Conservation (phyloP, 2,329 filamentous ascomycete species). For the Phialemoniopsis sp. region DNA sequence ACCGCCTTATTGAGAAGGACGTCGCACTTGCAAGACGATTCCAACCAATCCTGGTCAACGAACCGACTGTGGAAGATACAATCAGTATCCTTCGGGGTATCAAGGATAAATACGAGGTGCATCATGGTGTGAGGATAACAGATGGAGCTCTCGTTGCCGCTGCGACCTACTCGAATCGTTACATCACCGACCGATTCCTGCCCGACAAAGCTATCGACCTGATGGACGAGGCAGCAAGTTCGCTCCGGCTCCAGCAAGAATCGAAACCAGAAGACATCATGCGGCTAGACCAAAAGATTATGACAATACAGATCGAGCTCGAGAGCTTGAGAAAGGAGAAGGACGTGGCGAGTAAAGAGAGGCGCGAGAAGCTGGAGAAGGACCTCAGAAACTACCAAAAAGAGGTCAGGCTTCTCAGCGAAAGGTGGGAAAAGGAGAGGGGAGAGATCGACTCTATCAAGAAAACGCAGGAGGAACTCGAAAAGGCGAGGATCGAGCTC, state of each 20-base stretch:
- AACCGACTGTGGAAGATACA: constrained; percentile 86
- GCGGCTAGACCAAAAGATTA: constrained; percentile 87
- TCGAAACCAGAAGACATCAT: constrained; percentile 95
- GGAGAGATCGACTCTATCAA: constrained; percentile 84
- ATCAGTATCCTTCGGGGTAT: constrained; percentile 95
- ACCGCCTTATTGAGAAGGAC: constrained; percentile 92
- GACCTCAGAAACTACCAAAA: constrained; percentile 73
- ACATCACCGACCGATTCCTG: constrained; percentile 92
- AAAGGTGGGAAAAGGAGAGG: constrained; percentile 87
- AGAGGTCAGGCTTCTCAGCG: constrained; percentile 68
- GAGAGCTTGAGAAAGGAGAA: constrained; percentile 93
- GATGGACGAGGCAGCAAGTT: constrained; percentile 92
- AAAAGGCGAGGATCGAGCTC: constrained; percentile 78
- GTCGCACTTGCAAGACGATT: constrained; percentile 89
- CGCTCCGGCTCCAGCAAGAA: constrained; percentile 87
- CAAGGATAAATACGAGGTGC: constrained; percentile 96
- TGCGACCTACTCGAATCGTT: constrained; percentile 88
- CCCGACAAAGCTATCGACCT: constrained; percentile 97
- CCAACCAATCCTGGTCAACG: constrained; percentile 89
- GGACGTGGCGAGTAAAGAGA: constrained; percentile 82
- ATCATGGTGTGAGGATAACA: constrained; percentile 92
- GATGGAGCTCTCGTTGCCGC: constrained; percentile 90
- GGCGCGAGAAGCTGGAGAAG: constrained; percentile 78
- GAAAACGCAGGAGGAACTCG: constrained; percentile 80
- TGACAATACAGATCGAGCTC: constrained; percentile 95